Evolutionary conservation across 192 early-diverging fungal genomes (phyloP).

Genomic region (Backusella tarrabulga): DNA sequence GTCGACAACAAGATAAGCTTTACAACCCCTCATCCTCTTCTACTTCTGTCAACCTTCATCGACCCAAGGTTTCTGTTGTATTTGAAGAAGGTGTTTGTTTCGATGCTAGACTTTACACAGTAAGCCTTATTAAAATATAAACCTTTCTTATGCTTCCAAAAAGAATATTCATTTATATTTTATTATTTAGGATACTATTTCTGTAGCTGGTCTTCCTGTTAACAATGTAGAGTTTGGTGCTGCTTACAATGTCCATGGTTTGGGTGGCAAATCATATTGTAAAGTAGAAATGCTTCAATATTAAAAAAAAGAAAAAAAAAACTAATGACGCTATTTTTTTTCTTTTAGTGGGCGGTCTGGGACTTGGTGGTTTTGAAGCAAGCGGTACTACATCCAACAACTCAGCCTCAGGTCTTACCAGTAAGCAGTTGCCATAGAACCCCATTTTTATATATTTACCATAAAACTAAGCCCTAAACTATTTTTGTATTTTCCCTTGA

Average conservation of each 20-base stretch:
- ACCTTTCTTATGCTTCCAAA: neutral
- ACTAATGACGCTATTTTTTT: neutral
- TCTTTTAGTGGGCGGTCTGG: slow-evolving; percentile 23
- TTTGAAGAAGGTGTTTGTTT: slow-evolving; percentile 29
- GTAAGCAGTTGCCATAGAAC: slow-evolving; percentile 4
- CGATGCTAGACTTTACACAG: slow-evolving; percentile 26
- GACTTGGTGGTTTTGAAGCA: slow-evolving; percentile 24
- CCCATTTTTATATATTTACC: neutral
- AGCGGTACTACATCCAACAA: slow-evolving; percentile 17
- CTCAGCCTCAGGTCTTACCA: slow-evolving; percentile 5
- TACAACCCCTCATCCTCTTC: slow-evolving; percentile 19
- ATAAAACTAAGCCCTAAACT: neutral
- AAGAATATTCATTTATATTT: neutral
- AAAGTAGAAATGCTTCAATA: neutral
- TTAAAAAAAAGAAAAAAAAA: neutral
- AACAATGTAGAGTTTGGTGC: slow-evolving; percentile 22
- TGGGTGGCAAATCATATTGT: slow-evolving; percentile 11
- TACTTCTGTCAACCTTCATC: slow-evolving; percentile 22
- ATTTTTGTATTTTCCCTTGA: neutral
- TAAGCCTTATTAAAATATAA: slow-evolving; percentile 3
- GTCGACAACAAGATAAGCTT: slow-evolving; percentile 2
- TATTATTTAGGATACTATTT: slow-evolving; percentile 26
- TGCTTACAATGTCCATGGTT: slow-evolving; percentile 23
- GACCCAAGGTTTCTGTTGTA: slow-evolving; percentile 14
- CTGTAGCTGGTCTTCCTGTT: slow-evolving; percentile 19